These are phyloP conservation scores for Elaeagnus macrophylla DNA, from an alignment of 306 rosid genomes.

Conservation along the genomic window DNA sequence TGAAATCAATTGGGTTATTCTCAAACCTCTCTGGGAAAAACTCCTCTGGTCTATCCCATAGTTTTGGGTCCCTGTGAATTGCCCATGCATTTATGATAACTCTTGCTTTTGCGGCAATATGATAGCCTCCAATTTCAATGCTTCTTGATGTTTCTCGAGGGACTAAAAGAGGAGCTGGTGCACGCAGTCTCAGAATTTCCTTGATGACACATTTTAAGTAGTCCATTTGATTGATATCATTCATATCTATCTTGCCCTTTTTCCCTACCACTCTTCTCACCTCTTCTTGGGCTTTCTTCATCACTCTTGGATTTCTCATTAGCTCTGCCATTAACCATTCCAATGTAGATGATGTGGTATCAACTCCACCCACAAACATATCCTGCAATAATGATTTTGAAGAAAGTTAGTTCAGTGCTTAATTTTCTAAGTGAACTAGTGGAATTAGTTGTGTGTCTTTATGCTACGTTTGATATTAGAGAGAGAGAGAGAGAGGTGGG, in stretches of 20 bases:
- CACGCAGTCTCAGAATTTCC: constrained; percentile 39
- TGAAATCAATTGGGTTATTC: constrained; percentile 15
- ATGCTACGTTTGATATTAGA: neutral
- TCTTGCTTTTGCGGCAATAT: constrained; percentile 25
- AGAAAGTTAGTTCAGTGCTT: too few relatives aligned
- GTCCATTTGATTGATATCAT: constrained; percentile 27
- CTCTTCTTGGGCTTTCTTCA: constrained; percentile 14
- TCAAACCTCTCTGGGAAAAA: constrained; percentile 39
- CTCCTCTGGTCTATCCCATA: constrained; percentile 28
- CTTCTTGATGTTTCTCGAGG: constrained; percentile 22
- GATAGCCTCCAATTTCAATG: constrained; percentile 31
- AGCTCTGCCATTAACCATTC: constrained; percentile 26
- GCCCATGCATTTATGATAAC: constrained; percentile 42
- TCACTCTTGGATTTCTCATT: constrained; percentile 5
- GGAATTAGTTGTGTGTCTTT: neutral
- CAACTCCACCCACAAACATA: constrained; percentile 21
- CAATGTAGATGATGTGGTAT: neutral
- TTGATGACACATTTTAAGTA: constrained; percentile 30
- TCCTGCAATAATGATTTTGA: neutral
- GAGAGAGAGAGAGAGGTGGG: neutral
- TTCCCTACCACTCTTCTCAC: constrained; percentile 17
- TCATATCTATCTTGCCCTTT: constrained; percentile 25
- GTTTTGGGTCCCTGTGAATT: constrained; percentile 31
- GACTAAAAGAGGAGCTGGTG: constrained; percentile 29
- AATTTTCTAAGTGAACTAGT: too few relatives aligned